These are phyloP conservation scores for Tuber brumale DNA, from an alignment of 495 filamentous ascomycete genomes.

Conservation along the genomic window DNA sequence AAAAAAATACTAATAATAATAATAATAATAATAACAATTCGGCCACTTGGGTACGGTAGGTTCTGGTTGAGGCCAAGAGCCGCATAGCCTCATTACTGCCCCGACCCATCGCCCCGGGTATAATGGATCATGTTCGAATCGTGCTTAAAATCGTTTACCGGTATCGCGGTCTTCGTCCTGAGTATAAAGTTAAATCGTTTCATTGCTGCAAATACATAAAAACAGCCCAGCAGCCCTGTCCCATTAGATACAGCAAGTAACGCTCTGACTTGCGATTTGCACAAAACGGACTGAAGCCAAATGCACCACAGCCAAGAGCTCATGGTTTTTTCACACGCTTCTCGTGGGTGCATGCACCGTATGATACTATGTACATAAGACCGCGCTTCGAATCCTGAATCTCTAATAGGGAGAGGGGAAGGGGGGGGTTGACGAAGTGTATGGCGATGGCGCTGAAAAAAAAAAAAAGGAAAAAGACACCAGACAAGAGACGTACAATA, in stretches of 20 bases:
- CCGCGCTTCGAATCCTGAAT: neutral
- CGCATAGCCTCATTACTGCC: neutral
- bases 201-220: neutral
- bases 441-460: neutral
- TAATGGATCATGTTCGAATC: neutral
- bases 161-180: neutral
- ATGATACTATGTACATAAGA: conserved; percentile 1
- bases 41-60: too few relatives aligned
- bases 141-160: neutral
- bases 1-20: too few relatives aligned
- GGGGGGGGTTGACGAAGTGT: neutral
- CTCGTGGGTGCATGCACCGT: neutral
- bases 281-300: neutral
- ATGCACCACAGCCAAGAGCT: neutral
- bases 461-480: neutral
- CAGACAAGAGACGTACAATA: neutral
- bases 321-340: neutral
- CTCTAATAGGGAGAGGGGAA: neutral
- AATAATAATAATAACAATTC: too few relatives aligned
- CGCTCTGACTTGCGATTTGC: neutral
- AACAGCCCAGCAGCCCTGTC: too few relatives aligned
- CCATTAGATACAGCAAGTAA: neutral
- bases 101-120: neutral
- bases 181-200: neutral
- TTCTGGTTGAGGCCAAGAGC: too few relatives aligned